Evolutionary conservation across 2,329 filamentous ascomycete genomes (phyloP).

Genomic region (Penicillium frequentans): DNA sequence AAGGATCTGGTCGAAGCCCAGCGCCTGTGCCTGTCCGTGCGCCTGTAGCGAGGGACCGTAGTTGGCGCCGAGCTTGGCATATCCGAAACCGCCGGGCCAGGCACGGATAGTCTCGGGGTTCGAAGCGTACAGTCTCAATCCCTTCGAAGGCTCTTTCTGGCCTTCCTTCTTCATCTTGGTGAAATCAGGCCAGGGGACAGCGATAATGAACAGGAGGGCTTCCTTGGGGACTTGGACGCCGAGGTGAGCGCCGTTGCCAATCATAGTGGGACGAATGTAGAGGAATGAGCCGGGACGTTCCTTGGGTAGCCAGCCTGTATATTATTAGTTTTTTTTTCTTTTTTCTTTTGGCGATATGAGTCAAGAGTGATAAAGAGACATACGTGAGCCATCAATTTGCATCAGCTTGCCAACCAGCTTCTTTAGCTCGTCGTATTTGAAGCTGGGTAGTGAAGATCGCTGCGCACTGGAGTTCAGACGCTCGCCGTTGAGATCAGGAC

Average conservation of each 20-base stretch:
- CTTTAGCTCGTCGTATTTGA: conserved; percentile 70
- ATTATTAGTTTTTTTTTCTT: background rate
- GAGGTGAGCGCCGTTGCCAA: conserved; percentile 76
- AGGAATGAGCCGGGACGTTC: conserved; percentile 64
- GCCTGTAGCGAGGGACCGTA: conserved; percentile 83
- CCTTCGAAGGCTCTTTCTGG: conserved; percentile 19
- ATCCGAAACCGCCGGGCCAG: conserved; percentile 91
- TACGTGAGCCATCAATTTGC: conserved; percentile 58
- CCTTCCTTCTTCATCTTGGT: conserved; percentile 26
- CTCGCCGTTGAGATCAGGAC: conserved; percentile 69
- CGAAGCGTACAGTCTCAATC: conserved; percentile 72
- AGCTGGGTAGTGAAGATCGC: conserved; percentile 73
- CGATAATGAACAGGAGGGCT: conserved; percentile 86
- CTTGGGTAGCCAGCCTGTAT: conserved; percentile 72
- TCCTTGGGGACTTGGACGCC: conserved; percentile 78
- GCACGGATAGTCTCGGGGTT: conserved; percentile 81
- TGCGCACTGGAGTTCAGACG: conserved; percentile 58
- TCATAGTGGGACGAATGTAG: conserved; percentile 84
- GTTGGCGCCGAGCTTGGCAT: conserved; percentile 90
- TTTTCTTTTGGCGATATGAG: background rate
- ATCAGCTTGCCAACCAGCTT: conserved; percentile 72
- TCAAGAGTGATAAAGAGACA: conserved; percentile 36
- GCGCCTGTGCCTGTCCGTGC: conserved; percentile 68
- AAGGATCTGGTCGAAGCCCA: conserved; percentile 86
- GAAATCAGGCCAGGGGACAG: conserved; percentile 44